Evolutionary conservation across 108 stramenopile genomes (phyloP).

Genomic region (Cyclotella distinguenda): DNA sequence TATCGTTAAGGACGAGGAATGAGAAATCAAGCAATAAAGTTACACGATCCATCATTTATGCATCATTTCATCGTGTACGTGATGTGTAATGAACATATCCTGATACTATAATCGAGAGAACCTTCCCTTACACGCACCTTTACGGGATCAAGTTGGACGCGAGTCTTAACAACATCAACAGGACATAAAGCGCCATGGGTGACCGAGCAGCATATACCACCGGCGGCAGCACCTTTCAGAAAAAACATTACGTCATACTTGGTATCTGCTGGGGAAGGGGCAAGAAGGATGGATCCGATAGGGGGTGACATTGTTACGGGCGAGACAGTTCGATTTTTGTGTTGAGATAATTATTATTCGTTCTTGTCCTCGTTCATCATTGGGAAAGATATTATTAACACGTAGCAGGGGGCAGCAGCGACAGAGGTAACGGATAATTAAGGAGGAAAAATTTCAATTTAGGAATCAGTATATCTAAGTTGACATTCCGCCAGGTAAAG

Average conservation of each 20-base stretch:
- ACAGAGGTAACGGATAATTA: no score
- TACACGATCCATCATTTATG: neutral
- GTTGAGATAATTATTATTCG: no score
- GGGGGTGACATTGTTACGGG: slow-evolving; percentile 29
- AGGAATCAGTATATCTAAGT: no score
- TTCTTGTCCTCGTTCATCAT: no score
- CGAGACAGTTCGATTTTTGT: no score
- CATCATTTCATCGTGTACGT: no score
- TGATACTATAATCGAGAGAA: no score
- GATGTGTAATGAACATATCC: no score
- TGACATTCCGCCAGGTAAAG: no score
- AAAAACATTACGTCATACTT: slow-evolving; percentile 82
- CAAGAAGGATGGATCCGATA: slow-evolving; percentile 69
- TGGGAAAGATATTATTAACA: neutral
- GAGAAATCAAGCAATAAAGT: neutral
- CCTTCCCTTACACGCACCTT: slow-evolving; percentile 68
- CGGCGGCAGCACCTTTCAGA: slow-evolving; percentile 87
- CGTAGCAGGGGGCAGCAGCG: no score
- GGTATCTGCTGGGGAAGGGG: slow-evolving; percentile 63
- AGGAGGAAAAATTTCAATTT: no score
- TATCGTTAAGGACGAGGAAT: neutral
- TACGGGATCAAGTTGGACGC: slow-evolving; percentile 91
- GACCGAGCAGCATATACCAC: slow-evolving; percentile 97
- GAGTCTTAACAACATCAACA: slow-evolving; percentile 97
- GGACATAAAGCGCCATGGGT: slow-evolving; percentile 96